Base-by-base conservation (phyloP, 805 yeast species). In the Dipodascopsis uninucleata region DNA sequence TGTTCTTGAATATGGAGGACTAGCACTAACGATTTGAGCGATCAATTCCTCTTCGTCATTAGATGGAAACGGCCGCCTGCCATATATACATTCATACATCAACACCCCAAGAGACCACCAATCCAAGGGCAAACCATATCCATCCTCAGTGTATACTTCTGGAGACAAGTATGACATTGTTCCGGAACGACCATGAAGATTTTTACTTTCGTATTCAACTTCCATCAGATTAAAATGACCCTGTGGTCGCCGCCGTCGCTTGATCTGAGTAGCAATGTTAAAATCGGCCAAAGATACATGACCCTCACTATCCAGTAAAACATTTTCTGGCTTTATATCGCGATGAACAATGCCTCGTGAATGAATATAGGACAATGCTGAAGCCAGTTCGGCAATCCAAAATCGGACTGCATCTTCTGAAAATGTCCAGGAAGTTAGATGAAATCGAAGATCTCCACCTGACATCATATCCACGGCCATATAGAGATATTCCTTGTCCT, bases 221-320 rank as follows among this genome's bases (percentile, higher is more conserved):
- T n/a, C n/a, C n/a, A n/a, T n/a, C n/a, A n/a, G n/a, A n/a, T n/a
- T n/a, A n/a, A n/a, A n/a, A n/a, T 14, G 31, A 28, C n/a, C 31
- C 14, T 14, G 14, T n/a, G 2, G 55, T 50, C 2, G 31, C n/a
- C n/a, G 45, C 47, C 14, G 24, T 28, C 25, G 46, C n/a, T n/a
- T n/a, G n/a, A 47, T 22, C 14, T 33, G 35, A 14, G 37, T 69
- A 26, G 75, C 70, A 52, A 72, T 64, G 3, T 76, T 76, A 55
- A 72, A 72, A 56, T 72, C 77, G 24, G 79, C 74, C 28, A 78
- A 66, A 56, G 77, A 78, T 52, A 78, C 74, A 57, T 78, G 84
- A n/a, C 84, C 84, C 31, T 79, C 66, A 57, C 75, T 74, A 56
- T 78, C 83, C 43, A 79, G 75, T 58, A 78, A 70, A 43, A 78